Conservation (phyloP, 768 basidiomycete genomes). For the Rickenella mellea region DNA sequence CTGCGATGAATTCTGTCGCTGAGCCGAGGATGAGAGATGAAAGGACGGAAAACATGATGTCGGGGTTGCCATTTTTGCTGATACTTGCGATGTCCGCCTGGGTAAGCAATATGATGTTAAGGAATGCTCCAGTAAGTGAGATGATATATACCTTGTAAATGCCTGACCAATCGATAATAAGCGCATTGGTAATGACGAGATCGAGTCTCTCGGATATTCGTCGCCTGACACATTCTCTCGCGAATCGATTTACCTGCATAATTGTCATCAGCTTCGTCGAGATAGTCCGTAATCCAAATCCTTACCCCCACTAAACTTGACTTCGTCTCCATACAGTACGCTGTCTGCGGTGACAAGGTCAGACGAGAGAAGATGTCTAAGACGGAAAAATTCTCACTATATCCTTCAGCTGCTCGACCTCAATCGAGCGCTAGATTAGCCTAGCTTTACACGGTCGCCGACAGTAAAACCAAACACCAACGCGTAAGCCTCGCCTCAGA, state of each 20-base stretch:
- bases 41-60: slow-evolving; percentile 77
- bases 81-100: slow-evolving; percentile 92
- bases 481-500: slow-evolving; percentile 67
- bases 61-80: slow-evolving; percentile 97
- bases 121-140: slow-evolving; percentile 54
- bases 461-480: slow-evolving; percentile 94
- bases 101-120: slow-evolving; percentile 3
- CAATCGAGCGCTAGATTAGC: slow-evolving; percentile 87
- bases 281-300: not conserved
- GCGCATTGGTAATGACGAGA: slow-evolving; percentile 89
- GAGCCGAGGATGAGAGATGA: slow-evolving; percentile 73
- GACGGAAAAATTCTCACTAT: slow-evolving; percentile 29
- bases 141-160: slow-evolving; percentile 99
- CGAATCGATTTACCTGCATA: slow-evolving; percentile 78
- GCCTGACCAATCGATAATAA: slow-evolving; percentile 91
- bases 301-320: slow-evolving; percentile 92
- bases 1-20: slow-evolving; percentile 91
- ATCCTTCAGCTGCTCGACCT: slow-evolving; percentile 88
- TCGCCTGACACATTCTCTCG: slow-evolving; percentile 94
- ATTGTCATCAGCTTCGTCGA: not conserved
- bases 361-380: not conserved
- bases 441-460: slow-evolving; percentile 82
- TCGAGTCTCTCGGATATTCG: slow-evolving; percentile 71
- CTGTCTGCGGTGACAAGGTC: slow-evolving; percentile 35
- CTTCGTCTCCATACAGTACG: slow-evolving; percentile 94